phyloP scores from a whole-genome alignment of 176 grass and related monocot species.

The Phragmites australis region DNA sequence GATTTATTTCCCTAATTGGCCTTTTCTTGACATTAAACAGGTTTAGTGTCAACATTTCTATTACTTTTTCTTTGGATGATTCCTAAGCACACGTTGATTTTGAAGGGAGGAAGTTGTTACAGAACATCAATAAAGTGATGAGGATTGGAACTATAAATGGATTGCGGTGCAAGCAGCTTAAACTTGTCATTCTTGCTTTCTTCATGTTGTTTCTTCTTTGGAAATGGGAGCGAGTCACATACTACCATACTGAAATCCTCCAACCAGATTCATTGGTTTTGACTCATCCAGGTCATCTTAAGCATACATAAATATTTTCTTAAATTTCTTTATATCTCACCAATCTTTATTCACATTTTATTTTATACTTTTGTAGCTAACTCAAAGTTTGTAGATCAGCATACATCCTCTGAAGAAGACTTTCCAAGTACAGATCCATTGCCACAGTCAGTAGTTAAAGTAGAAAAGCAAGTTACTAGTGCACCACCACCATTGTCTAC shows the following conservation, averaged over 20 bases:
- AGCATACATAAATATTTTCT: slow-evolving; percentile 6
- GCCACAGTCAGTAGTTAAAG: slow-evolving; percentile 41
- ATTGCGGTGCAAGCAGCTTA: slow-evolving; percentile 78
- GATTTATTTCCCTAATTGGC: background rate
- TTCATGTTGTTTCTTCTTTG: slow-evolving; percentile 80
- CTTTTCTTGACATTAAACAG: slow-evolving; percentile 40
- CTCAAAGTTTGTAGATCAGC: slow-evolving; percentile 52
- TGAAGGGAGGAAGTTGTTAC: background rate
- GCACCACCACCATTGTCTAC: slow-evolving; percentile 42
- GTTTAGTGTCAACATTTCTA: background rate
- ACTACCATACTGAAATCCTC: slow-evolving; percentile 42
- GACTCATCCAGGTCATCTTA: slow-evolving; percentile 64
- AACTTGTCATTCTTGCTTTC: slow-evolving; percentile 59
- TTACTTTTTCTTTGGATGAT: slow-evolving; percentile 34
- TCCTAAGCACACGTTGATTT: background rate
- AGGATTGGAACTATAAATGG: slow-evolving; percentile 81
- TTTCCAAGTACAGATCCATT: slow-evolving; percentile 56
- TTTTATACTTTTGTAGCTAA: slow-evolving; percentile 37
- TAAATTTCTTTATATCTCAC: background rate
- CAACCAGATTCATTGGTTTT: slow-evolving; percentile 60
- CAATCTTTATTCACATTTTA: slow-evolving; percentile 39
- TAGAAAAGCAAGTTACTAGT: slow-evolving; percentile 35
- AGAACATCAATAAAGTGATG: slow-evolving; percentile 59
- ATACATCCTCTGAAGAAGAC: slow-evolving; percentile 74
- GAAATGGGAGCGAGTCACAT: slow-evolving; percentile 84